phyloP scores from a whole-genome alignment of 1,284 basidiomycete genomes.

The Mycena sp. region DNA sequence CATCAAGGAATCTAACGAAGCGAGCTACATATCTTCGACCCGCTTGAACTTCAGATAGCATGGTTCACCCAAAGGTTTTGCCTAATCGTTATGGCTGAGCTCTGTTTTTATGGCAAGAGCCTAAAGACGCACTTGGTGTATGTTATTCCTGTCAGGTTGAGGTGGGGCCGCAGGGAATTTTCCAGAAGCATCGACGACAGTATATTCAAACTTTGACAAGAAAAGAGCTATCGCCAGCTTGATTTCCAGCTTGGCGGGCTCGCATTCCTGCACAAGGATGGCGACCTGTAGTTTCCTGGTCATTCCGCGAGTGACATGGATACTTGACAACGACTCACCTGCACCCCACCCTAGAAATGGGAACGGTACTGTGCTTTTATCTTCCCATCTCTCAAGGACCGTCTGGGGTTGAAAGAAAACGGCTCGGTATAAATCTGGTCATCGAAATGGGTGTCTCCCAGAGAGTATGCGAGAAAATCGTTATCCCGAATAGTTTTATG shows the following conservation, averaged over 20 bases:
- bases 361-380: slow-evolving; percentile 41
- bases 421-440: slow-evolving; percentile 46
- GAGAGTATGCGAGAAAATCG: slow-evolving; percentile 43
- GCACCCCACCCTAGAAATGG: slow-evolving; percentile 49
- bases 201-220: slow-evolving; percentile 20
- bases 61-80: slow-evolving; percentile 13
- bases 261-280: slow-evolving; percentile 30
- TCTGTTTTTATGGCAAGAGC: too few relatives aligned
- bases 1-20: too few relatives aligned
- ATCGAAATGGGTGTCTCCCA: slow-evolving; percentile 45
- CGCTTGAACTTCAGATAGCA: slow-evolving; percentile 11
- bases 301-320: not conserved
- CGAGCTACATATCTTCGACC: not conserved
- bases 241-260: slow-evolving; percentile 27
- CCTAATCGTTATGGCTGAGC: too few relatives aligned
- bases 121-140: slow-evolving; percentile 9
- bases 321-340: slow-evolving; percentile 31
- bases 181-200: slow-evolving; percentile 23
- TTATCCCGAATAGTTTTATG: slow-evolving; percentile 36
- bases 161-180: slow-evolving; percentile 7
- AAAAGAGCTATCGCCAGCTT: slow-evolving; percentile 25
- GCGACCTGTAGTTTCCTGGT: not conserved
- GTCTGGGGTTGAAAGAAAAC: slow-evolving; percentile 43
- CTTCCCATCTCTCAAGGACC: slow-evolving; percentile 40
- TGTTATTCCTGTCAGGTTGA: slow-evolving; percentile 18